Base-by-base conservation (phyloP, 371 early-diverging fungal genomes). In the Mortierella sp. region DNA sequence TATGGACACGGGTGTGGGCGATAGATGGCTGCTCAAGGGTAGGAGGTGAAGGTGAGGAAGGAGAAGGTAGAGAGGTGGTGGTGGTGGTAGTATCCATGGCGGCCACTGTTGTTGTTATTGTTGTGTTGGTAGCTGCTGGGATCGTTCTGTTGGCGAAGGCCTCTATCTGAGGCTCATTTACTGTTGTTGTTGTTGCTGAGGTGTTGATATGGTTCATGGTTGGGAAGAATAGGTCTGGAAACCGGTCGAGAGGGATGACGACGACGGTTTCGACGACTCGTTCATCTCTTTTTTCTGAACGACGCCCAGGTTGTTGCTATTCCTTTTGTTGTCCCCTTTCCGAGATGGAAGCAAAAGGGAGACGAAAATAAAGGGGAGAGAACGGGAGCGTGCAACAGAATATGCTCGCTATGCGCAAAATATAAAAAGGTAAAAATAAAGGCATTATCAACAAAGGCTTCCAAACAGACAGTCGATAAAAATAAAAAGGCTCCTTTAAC, bases 161-260 rank as follows among this genome's bases (percentile, higher is more conserved):
- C 67, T n/a, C 50, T 10, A 43, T 50, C 39, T 1, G 63, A 67
- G 71, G 64, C 31, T 41, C 47, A 69, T 31, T 8, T 26, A 31
- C 53, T 29, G 34, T 24, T 37, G 66, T n/a, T 40, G 65, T 47
- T 37, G 73, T 41, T 73, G 71, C 48, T 24, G 67, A 66, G 19
- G 74, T 70, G 48, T 70, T 63, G 77, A 70, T 70, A 67, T 73
- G 66, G 31, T 76, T 73, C 77, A 73, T 58, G 48, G 48, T 63
- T 41, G 69, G 16, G 61, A 31, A 31, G 24, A 24, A 34, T 41
- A 37, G 74, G 64, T 61, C 73, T 64, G 31, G 70, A 58, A 65
- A 44, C 50, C 40, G 66, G 80, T 45, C 29, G 64, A 26, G 52
- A 43, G 50, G 22, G 37, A 61, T 61, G 37, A 61, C 61, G 64